Evolutionary conservation across 257 asterid species (phyloP).

Genomic region (Solanum ossicruentum): DNA sequence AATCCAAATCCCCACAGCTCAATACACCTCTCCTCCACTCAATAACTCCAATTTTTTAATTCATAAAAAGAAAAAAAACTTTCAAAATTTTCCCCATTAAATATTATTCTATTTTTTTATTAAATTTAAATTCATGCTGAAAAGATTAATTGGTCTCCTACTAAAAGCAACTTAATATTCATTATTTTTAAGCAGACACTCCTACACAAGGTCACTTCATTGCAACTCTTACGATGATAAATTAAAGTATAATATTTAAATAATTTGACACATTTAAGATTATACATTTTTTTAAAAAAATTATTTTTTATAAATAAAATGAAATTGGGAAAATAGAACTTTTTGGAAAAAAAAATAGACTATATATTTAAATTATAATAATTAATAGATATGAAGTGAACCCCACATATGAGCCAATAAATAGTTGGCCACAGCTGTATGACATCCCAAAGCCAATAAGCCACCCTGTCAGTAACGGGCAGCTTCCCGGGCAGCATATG

Average conservation of each 20-base stretch:
- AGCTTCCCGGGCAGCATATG: background rate
- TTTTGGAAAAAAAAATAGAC: background rate
- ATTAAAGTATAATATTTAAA: background rate
- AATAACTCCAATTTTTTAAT: background rate
- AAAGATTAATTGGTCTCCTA: no score
- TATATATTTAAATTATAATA: no score
- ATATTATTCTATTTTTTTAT: background rate
- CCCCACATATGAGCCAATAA: background rate
- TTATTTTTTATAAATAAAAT: no score
- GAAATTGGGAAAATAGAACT: background rate
- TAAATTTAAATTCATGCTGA: background rate
- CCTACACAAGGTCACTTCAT: background rate
- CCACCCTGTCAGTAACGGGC: constrained; percentile 7
- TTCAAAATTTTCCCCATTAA: background rate
- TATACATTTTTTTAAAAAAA: no score
- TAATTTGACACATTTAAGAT: no score
- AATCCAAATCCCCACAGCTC: background rate
- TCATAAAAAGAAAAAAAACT: background rate
- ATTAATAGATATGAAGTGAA: background rate
- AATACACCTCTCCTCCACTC: background rate
- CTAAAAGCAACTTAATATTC: no score
- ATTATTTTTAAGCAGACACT: no score
- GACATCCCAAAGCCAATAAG: background rate
- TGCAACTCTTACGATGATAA: background rate
- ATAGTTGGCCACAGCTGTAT: constrained; percentile 36